phyloP scores from a whole-genome alignment of 2,329 filamentous ascomycete genomes.

The Drechslerella coelobrocha region DNA sequence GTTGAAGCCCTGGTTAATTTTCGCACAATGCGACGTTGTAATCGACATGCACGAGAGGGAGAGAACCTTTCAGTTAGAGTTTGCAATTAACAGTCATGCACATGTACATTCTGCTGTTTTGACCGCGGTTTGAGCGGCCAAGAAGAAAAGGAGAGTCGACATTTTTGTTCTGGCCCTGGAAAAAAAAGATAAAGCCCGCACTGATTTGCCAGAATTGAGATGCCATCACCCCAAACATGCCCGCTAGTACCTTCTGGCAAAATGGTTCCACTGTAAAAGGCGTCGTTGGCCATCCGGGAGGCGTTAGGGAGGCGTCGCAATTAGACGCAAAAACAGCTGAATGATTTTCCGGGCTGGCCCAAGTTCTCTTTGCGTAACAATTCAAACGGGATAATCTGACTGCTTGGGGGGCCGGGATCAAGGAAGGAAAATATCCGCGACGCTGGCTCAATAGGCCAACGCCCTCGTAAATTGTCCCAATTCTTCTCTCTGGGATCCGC shows the following conservation, averaged over 20 bases:
- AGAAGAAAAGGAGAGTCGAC: background rate
- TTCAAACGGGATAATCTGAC: background rate
- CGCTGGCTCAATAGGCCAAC: background rate
- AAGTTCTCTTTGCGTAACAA: constrained; percentile 23
- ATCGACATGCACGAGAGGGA: background rate
- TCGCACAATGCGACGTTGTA: background rate
- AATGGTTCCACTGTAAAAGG: too few species aligned
- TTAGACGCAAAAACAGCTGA: constrained; percentile 37
- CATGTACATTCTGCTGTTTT: background rate
- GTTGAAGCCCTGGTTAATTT: background rate
- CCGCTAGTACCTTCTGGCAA: background rate
- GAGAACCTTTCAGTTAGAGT: background rate
- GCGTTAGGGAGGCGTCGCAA: constrained; percentile 17
- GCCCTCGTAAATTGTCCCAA: background rate
- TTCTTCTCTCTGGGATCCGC: background rate
- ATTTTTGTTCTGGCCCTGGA: background rate
- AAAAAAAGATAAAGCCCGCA: background rate
- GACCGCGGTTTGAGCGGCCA: background rate
- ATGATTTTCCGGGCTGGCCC: constrained; percentile 20
- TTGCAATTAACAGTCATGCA: background rate
- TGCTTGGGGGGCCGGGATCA: background rate
- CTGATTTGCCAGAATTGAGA: too few species aligned
- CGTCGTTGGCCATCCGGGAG: background rate
- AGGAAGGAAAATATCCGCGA: constrained; percentile 1
- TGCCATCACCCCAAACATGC: background rate